Conservation (phyloP, 2,329 filamentous ascomycete genomes). For the Colletotrichum camelliae region DNA sequence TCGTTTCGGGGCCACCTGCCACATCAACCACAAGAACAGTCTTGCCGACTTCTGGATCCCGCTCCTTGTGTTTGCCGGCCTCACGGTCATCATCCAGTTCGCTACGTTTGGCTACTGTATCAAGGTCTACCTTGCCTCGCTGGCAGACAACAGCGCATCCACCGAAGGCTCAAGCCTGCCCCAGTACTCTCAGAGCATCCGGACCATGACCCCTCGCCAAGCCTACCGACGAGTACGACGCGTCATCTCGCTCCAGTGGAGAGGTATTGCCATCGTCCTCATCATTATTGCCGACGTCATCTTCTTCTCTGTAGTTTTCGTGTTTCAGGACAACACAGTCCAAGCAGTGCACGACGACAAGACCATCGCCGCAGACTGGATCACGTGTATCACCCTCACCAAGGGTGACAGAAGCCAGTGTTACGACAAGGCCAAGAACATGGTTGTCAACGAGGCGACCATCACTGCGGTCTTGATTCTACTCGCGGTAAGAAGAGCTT, state of each 20-base stretch:
- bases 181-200: conserved; percentile 76
- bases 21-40: conserved; percentile 90
- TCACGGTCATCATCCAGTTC: conserved; percentile 82
- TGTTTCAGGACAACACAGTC: conserved; percentile 81
- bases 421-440: conserved; percentile 57
- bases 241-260: conserved; percentile 92
- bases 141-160: conserved; percentile 74
- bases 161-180: conserved; percentile 77
- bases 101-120: conserved; percentile 91
- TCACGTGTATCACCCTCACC: conserved; percentile 69
- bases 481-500: conserved; percentile 67
- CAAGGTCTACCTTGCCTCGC: conserved; percentile 88
- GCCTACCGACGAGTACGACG: conserved; percentile 86
- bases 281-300: conserved; percentile 91
- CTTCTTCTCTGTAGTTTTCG: conserved; percentile 91
- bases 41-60: conserved; percentile 91
- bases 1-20: conserved; percentile 89
- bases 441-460: conserved; percentile 78
- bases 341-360: conserved; percentile 61
- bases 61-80: conserved; percentile 76
- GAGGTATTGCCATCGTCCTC: conserved; percentile 86
- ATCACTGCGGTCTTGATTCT: conserved; percentile 84
- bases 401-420: conserved; percentile 71
- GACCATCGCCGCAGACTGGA: conserved; percentile 65
- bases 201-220: conserved; percentile 80